Evolutionary conservation across 23 red algal genomes (phyloP), one percentile per base, ranked within the genome.

Genomic region (Chondrus crispus): DNA sequence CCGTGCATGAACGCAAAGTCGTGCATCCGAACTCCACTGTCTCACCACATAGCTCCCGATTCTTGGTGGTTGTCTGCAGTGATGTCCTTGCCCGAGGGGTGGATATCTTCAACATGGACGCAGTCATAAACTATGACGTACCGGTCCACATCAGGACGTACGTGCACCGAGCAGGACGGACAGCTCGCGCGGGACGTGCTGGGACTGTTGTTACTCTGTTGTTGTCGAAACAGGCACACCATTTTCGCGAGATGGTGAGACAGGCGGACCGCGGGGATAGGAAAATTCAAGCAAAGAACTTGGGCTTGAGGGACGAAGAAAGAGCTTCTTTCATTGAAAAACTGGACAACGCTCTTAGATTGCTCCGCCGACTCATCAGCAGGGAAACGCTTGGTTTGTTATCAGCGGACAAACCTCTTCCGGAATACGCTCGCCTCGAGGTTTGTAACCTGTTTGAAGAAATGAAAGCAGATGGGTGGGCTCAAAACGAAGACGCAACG

Each of bases 31-130:
- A n/a, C n/a, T n/a, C n/a, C n/a, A n/a, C n/a, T n/a, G n/a, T n/a
- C n/a, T n/a, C n/a, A n/a, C n/a, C n/a, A n/a, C n/a, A n/a, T n/a
- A 82, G 52, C 70, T 12, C 52, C 32, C 28, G 47, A 62, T 89
- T 87, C 22, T 43, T 70, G 19, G 73, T 98, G 52, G 40, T 98
- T 12, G 89, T 98, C 16, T 95, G 93, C 57, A 92, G 85, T 45
- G 97, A 98, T 69, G 90, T 95, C 20, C 85, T 96, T 35, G 71
- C 97, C 20, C 87, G 97, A 41, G 97, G 97, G 48, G 95, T 95
- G 84, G 97, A 98, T 58, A 80, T 96, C 2, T 41, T 87, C 50
- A 62, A 46, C 30, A 62, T 95, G 24, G 93, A 85, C 33, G 77
- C 82, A 29, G 97, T 98, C 44, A 87, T 98, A 6, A 96, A 96